These are phyloP conservation scores for Cryptococcus floricola DNA, from an alignment of 1,284 basidiomycete genomes.

Conservation along the genomic window DNA sequence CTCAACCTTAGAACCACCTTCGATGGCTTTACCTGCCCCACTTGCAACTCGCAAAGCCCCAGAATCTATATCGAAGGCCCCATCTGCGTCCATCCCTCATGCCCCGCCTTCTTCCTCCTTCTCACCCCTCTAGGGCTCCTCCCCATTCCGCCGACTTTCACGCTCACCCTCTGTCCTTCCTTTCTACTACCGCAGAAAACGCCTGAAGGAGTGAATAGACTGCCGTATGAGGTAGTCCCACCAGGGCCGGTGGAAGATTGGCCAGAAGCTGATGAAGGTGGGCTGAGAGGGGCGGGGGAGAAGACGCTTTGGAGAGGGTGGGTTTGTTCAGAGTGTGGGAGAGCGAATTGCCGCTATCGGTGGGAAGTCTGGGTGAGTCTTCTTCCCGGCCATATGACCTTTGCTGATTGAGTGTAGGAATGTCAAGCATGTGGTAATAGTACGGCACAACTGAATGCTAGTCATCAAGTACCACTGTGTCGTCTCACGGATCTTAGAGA, in stretches of 20 bases:
- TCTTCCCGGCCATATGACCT: neutral
- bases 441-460: conserved; percentile 11
- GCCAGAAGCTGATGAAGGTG: conserved; percentile 5
- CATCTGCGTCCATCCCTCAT: conserved; percentile 30
- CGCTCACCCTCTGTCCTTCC: conserved; percentile 16
- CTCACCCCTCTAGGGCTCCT: conserved; percentile 17
- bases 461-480: neutral
- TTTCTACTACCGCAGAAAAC: conserved; percentile 21
- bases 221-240: conserved; percentile 33
- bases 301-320: conserved; percentile 35
- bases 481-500: neutral
- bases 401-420: conserved; percentile 13
- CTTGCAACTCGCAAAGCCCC: conserved; percentile 13
- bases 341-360: conserved; percentile 42
- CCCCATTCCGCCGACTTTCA: conserved; percentile 31
- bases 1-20: neutral
- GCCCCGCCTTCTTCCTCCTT: conserved; percentile 37
- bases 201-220: conserved; percentile 1
- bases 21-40: conserved; percentile 13
- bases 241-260: conserved; percentile 6
- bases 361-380: conserved; percentile 40
- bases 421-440: conserved; percentile 19
- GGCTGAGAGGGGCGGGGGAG: conserved; percentile 3
- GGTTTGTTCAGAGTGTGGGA: conserved; percentile 36
- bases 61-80: conserved; percentile 36